Evolutionary conservation across 495 filamentous ascomycete genomes (phyloP).

Genomic region (Haplographium delicatum): DNA sequence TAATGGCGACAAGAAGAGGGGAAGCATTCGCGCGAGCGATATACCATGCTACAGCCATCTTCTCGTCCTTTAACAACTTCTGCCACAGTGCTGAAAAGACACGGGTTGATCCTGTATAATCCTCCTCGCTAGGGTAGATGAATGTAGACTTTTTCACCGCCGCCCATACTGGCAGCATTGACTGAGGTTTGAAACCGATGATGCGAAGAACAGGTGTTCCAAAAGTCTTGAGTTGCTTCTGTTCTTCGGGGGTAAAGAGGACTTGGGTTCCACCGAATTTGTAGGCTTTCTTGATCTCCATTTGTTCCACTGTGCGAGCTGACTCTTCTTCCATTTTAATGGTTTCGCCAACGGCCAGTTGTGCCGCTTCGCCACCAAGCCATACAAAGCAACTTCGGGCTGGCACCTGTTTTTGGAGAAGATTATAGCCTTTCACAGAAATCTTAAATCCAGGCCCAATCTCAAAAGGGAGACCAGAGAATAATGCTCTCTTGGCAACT

Average conservation of each 20-base stretch:
- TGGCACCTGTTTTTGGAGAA: constrained; percentile 77
- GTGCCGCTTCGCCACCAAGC: constrained; percentile 72
- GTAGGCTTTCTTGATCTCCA: constrained; percentile 85
- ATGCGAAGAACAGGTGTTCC: constrained; percentile 80
- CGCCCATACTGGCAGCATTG: constrained; percentile 76
- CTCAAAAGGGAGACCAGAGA: constrained; percentile 79
- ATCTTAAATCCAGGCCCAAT: constrained; percentile 80
- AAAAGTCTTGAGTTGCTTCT: constrained; percentile 68
- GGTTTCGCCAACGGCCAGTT: constrained; percentile 71
- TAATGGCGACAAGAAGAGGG: constrained; percentile 73
- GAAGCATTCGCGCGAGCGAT: constrained; percentile 73
- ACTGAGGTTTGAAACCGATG: constrained; percentile 86
- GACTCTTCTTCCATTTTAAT: constrained; percentile 70
- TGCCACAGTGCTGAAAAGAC: constrained; percentile 89
- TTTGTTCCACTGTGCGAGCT: constrained; percentile 67
- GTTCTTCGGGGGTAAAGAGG: constrained; percentile 77
- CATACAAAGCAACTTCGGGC: constrained; percentile 80
- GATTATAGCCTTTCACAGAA: constrained; percentile 85
- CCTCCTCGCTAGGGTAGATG: constrained; percentile 90
- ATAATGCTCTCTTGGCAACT: constrained; percentile 78
- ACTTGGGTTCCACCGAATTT: constrained; percentile 92
- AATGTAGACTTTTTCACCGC: constrained; percentile 80
- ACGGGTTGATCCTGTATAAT: constrained; percentile 83
- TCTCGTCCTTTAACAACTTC: constrained; percentile 71
- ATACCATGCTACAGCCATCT: constrained; percentile 84